These are phyloP conservation scores for Apiospora hydei DNA, from an alignment of 2,329 filamentous ascomycete genomes.

Conservation along the genomic window DNA sequence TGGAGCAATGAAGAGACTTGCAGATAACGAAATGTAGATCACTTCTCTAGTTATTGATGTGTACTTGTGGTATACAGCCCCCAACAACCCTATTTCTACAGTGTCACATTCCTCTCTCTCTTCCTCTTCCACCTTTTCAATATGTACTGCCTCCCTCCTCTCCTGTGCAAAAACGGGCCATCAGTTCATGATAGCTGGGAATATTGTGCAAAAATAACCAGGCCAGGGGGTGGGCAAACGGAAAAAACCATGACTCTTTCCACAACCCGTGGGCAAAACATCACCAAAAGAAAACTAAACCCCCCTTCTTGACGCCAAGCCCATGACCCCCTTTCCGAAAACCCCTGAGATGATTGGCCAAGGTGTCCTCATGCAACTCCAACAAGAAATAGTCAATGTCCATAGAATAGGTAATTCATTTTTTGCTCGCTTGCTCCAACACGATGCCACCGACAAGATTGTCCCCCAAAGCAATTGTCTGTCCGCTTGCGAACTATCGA, in stretches of 20 bases:
- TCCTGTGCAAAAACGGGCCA: neutral
- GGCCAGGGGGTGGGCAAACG: neutral
- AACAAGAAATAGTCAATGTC: slow-evolving; percentile 19
- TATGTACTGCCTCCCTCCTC: neutral
- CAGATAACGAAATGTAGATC: slow-evolving; percentile 4
- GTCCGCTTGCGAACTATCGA: neutral
- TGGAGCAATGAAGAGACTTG: neutral
- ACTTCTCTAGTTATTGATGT: slow-evolving; percentile 20
- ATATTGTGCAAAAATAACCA: slow-evolving; percentile 21
- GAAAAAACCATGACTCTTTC: neutral
- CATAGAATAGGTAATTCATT: slow-evolving; percentile 14
- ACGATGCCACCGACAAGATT: neutral
- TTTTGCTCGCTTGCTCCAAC: slow-evolving; percentile 13
- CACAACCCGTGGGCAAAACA: neutral
- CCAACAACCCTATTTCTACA: slow-evolving; percentile 11
- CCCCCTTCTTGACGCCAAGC: slow-evolving; percentile 16
- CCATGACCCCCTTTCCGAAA: neutral
- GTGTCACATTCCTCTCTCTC: neutral
- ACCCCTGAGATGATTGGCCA: slow-evolving; percentile 13
- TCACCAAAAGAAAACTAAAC: neutral
- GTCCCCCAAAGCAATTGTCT: neutral
- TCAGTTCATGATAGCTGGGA: slow-evolving; percentile 17
- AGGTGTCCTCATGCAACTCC: slow-evolving; percentile 17
- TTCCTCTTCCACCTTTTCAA: neutral
- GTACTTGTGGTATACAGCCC: slow-evolving; percentile 7